Base-by-base conservation (phyloP, 139 green algal species). In the Chloropicon primus region DNA sequence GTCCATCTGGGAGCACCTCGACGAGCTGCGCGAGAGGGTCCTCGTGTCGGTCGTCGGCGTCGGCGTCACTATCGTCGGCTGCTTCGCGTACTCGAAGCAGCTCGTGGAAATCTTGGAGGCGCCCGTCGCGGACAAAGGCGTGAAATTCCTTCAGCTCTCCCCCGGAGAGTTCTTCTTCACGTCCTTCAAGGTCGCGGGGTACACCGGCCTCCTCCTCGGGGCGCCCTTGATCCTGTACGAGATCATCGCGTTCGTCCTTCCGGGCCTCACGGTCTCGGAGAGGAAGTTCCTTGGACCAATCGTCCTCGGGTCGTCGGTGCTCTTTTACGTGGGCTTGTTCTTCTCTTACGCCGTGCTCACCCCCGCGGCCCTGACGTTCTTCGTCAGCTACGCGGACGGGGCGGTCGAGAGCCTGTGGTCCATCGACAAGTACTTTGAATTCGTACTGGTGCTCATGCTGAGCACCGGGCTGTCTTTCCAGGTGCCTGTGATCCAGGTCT, bases 371-470 rank as follows among this genome's bases (percentile, higher is more conserved):
- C 89, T 99, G 24, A 96, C 92, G 76, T 99, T 99, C 85, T 99
- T 99, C 71, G 91, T 99, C 27, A 87, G 80, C 1, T 99, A 98
- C 82, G 89, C 95, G 1, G 92, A 97, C 41, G 94, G 94, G 17
- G 95, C 96, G 1, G 95, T 99, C 80, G 95, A 99, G 89, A 93
- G 85, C 0, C 84, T 99, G 25, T 99, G 95, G 95, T 97, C 91
- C 75, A 99, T 99, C 79, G 95, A 99, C 85, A 94, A 98, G 87
- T 99, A 99, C 88, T 99, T 98, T 86, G 90, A 98, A 86, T 99
- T 99, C 87, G 94, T 99, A 54, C 89, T 98, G 54, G 89, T 98
- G 28, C 88, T 99, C 24, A 94, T 99, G 89, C 89, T 98, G 25
- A 91, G 80, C 77, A 99, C 95, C 2, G 95, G 74, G n/a, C 54